Evolutionary conservation across 306 rosid genomes (phyloP), one percentile per base, ranked within the genome.

Genomic region (Cyamopsis tetragonoloba): DNA sequence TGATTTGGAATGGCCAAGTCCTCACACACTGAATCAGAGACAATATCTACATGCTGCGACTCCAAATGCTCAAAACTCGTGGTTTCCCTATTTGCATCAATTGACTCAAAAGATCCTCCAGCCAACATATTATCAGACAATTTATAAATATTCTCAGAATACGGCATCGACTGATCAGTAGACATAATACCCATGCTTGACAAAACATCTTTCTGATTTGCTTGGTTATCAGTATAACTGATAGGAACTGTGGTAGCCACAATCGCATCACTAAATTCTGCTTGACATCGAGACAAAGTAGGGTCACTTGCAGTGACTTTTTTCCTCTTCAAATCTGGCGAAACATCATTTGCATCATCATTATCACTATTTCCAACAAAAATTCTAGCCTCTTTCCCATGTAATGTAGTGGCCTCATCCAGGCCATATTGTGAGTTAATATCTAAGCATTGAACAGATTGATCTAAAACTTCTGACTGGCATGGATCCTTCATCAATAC

Each of bases 401-500:
- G 71, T 70, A 71, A 62, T 50, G 58, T 46, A 69, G 74, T 47
- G 51, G 28, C 55, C 41, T 68, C 78, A 14, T 41, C 76, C 46
- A 26, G 42, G 51, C 68, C 59, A 70, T 78, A 65, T 19, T 55
- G 73, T 75, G 63, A 72, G 67, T 62, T 74, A 41, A 79, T 56
- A 71, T 73, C 79, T 66, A 71, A 62, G 49, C 69, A 84, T 75
- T 72, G 81, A 77, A 55, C 69, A 69, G 70, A 62, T 64, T 79
- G 77, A 78, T 77, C 71, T 43, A 66, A 55, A 46, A 68, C 78
- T 58, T 75, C 84, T 22, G 77, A 77, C 62, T 48, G 39, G 61
- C 74, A 66, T 73, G 70, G 57, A 62, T 69, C 77, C 48, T 79
- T 80, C 26, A 68, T 56, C 48, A 65, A 27, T 28, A 23, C 42